These are phyloP conservation scores for Curvularia verruculosa DNA, from an alignment of 2,329 filamentous ascomycete genomes.

Conservation along the genomic window DNA sequence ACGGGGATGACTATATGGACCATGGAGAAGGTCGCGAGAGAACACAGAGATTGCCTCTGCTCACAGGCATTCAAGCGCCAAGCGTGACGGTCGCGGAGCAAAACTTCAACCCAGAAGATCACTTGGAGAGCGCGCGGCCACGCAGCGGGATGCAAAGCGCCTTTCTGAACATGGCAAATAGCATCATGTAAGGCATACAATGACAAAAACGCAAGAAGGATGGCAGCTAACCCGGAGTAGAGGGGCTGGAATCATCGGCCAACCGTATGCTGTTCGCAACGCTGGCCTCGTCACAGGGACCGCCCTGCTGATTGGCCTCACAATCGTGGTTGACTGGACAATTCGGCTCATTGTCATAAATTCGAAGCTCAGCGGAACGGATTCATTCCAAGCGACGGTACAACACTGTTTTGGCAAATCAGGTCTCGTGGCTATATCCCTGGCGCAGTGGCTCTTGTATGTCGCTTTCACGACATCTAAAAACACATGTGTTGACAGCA, in stretches of 20 bases:
- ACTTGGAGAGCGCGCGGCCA: conserved; percentile 69
- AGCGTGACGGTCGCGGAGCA: conserved; percentile 72
- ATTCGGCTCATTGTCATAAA: conserved; percentile 97
- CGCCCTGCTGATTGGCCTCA: conserved; percentile 77
- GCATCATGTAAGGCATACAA: conserved; percentile 70
- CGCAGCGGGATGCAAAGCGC: conserved; percentile 85
- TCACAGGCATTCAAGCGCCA: conserved; percentile 84
- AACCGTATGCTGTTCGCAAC: conserved; percentile 95
- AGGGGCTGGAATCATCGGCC: conserved; percentile 72
- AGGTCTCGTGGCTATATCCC: conserved; percentile 84
- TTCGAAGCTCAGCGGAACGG: conserved; percentile 91
- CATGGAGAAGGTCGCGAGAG: conserved; percentile 46
- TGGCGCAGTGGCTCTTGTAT: conserved; percentile 94
- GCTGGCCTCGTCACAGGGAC: conserved; percentile 84
- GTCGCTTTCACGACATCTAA: conserved; percentile 21
- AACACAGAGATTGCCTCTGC: conserved; percentile 68
- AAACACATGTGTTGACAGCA: conserved; percentile 27
- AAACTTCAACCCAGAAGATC: conserved; percentile 61
- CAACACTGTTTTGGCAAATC: conserved; percentile 91
- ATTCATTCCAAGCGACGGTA: conserved; percentile 94
- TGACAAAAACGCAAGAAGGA: fast-evolving
- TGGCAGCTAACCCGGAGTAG: conserved; percentile 36
- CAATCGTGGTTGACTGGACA: conserved; percentile 92
- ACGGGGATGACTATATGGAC: conserved; percentile 67
- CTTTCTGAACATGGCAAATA: conserved; percentile 99